phyloP scores from a whole-genome alignment of 106 monocot species.

The Vanilla planifolia region DNA sequence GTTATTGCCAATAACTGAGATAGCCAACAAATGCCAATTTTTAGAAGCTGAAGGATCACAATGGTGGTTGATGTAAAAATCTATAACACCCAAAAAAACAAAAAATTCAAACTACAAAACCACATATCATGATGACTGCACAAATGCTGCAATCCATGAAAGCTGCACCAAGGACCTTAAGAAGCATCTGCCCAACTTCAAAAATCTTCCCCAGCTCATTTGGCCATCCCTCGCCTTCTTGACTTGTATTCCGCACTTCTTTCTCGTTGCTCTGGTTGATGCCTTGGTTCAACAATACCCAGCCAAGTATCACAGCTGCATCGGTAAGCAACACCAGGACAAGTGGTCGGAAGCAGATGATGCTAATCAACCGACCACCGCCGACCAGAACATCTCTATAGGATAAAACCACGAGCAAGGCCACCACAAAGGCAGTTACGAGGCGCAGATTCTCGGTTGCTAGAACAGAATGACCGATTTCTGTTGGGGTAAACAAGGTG shows the following conservation, averaged over 20 bases:
- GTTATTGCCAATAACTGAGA: no score
- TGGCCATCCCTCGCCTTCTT: constrained; percentile 8
- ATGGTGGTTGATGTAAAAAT: no score
- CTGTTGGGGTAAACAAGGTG: constrained; percentile 14
- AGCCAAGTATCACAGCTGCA: constrained; percentile 33
- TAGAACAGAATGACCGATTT: constrained; percentile 29
- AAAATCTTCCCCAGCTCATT: constrained; percentile 26
- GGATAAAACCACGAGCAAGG: constrained; percentile 28
- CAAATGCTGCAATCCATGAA: constrained; percentile 62
- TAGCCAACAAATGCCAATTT: no score
- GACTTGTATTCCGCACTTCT: background rate
- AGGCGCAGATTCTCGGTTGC: constrained; percentile 47
- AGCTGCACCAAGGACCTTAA: constrained; percentile 31
- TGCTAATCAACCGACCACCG: constrained; percentile 8
- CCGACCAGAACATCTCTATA: constrained; percentile 13
- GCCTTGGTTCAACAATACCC: constrained; percentile 15
- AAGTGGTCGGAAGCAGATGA: constrained; percentile 47
- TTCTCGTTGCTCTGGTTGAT: background rate
- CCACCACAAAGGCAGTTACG: constrained; percentile 24
- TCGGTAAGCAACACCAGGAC: constrained; percentile 50
- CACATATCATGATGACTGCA: constrained; percentile 51
- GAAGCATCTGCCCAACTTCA: constrained; percentile 29
- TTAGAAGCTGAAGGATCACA: no score
- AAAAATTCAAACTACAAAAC: constrained; percentile 15
- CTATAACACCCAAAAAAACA: background rate